phyloP scores from a whole-genome alignment of 495 filamentous ascomycete genomes.

The Cairneyella variabilis region DNA sequence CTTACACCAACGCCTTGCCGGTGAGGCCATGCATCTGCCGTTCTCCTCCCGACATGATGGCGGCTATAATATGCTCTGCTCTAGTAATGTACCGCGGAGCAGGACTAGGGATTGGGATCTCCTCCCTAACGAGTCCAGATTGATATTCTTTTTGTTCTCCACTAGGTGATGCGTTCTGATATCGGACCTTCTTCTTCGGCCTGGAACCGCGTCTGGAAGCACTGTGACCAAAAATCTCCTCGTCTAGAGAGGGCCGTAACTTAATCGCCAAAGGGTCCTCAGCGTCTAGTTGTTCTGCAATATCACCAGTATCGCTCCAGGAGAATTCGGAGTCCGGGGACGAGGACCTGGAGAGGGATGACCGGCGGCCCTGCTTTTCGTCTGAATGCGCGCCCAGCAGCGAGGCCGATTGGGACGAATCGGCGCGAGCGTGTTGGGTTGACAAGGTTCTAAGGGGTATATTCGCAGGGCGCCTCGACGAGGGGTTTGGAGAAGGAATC shows the following conservation, averaged over 20 bases:
- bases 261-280: slow-evolving; percentile 72
- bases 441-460: slow-evolving; percentile 59
- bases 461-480: slow-evolving; percentile 52
- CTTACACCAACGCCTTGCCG: slow-evolving; percentile 90
- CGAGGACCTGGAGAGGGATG: slow-evolving; percentile 32
- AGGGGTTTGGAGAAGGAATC: slow-evolving; percentile 49
- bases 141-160: slow-evolving; percentile 28
- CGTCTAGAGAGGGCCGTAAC: slow-evolving; percentile 59
- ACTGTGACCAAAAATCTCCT: slow-evolving; percentile 46
- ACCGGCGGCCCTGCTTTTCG: slow-evolving; percentile 32
- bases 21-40: slow-evolving; percentile 84
- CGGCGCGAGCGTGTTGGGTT: slow-evolving; percentile 28
- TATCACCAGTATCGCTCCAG: slow-evolving; percentile 91
- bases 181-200: slow-evolving; percentile 43
- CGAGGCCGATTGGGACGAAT: slow-evolving; percentile 25
- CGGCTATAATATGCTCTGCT: slow-evolving; percentile 64
- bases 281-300: slow-evolving; percentile 82
- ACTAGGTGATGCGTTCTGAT: slow-evolving; percentile 28
- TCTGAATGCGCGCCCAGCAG: slow-evolving; percentile 24
- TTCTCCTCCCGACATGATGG: slow-evolving; percentile 78
- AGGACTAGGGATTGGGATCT: slow-evolving; percentile 76
- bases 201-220: slow-evolving; percentile 38
- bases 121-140: slow-evolving; percentile 66
- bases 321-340: slow-evolving; percentile 67
- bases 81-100: slow-evolving; percentile 55